phyloP scores from a whole-genome alignment of 345 rosid species.

The Lumnitzera racemosa region DNA sequence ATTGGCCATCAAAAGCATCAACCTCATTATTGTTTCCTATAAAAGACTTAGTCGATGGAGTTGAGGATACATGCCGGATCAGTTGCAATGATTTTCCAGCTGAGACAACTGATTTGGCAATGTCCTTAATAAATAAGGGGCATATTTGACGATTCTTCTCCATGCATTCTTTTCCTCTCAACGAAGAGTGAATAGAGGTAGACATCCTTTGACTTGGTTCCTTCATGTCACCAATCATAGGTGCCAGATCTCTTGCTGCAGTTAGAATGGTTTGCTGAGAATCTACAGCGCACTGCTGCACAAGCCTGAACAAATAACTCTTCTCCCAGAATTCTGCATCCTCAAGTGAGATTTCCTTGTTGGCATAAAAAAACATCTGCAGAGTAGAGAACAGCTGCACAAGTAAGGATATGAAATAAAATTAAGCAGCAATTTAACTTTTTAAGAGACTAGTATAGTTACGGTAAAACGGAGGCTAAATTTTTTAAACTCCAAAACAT shows the following conservation, averaged over 20 bases:
- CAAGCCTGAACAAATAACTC: conserved; percentile 59
- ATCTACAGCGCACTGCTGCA: conserved; percentile 27
- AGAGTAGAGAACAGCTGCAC: background rate
- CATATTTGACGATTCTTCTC: conserved; percentile 36
- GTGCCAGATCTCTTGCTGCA: conserved; percentile 14
- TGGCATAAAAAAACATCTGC: conserved; percentile 83
- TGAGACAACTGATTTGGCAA: conserved; percentile 70
- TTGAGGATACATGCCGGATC: conserved; percentile 53
- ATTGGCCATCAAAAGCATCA: conserved; percentile 27
- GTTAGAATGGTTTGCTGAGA: conserved; percentile 16
- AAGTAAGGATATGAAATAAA: background rate
- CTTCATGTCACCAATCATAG: conserved; percentile 30
- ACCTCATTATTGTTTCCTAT: conserved; percentile 20
- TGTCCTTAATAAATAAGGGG: conserved; percentile 74
- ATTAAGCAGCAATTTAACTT: background rate
- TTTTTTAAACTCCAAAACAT: too few relatives aligned
- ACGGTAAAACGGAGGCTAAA: too few relatives aligned
- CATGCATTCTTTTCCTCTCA: conserved; percentile 50
- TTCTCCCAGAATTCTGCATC: conserved; percentile 93
- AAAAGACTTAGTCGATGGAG: conserved; percentile 25
- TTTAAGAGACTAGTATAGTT: too few relatives aligned
- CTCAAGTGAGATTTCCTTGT: conserved; percentile 50
- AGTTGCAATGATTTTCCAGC: conserved; percentile 97
- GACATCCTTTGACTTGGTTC: conserved; percentile 37
- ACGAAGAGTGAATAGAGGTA: conserved; percentile 25